Evolutionary conservation across 495 filamentous ascomycete species (phyloP).

Genomic region (Aspergillus olivimuriae): DNA sequence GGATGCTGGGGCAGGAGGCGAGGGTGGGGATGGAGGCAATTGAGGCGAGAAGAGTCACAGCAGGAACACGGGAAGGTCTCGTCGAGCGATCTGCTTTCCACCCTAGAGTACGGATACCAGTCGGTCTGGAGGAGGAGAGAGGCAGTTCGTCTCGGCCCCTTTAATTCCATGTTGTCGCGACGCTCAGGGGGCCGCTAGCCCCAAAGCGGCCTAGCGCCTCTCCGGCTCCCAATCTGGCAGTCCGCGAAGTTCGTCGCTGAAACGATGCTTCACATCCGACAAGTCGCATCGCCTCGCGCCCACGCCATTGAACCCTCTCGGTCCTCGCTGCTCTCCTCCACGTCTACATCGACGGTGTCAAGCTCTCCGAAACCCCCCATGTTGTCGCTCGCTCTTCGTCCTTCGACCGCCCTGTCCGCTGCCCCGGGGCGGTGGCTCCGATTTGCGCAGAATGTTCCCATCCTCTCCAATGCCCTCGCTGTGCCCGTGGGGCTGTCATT

Average conservation of each 20-base stretch:
- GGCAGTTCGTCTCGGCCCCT: constrained; percentile 24
- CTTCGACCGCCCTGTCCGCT: constrained; percentile 12
- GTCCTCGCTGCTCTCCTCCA: constrained; percentile 11
- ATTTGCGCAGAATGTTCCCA: constrained; percentile 11
- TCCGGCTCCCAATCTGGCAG: constrained; percentile 22
- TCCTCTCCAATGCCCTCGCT: constrained; percentile 15
- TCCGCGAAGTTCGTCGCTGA: too few species aligned
- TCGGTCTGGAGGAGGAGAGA: constrained; percentile 14
- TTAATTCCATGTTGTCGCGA: constrained; percentile 38
- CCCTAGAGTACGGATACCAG: constrained; percentile 2
- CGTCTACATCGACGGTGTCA: not conserved
- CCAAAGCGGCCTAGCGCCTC: constrained; percentile 25
- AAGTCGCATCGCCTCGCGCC: too few species aligned
- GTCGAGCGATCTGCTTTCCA: constrained; percentile 1
- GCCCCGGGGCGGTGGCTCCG: constrained; percentile 9
- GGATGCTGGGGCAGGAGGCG: constrained; percentile 4
- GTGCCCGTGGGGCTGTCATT: constrained; percentile 23
- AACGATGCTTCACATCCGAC: constrained; percentile 19
- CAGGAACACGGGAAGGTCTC: constrained; percentile 1
- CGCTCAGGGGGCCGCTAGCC: constrained; percentile 37
- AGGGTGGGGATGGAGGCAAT: constrained; percentile 2
- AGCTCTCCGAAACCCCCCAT: not conserved
- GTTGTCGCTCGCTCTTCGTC: constrained; percentile 6
- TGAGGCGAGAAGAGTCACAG: not conserved
- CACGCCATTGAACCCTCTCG: constrained; percentile 13